Conservation (phyloP, 2,329 filamentous ascomycete species). For the Colletotrichum siamense region DNA sequence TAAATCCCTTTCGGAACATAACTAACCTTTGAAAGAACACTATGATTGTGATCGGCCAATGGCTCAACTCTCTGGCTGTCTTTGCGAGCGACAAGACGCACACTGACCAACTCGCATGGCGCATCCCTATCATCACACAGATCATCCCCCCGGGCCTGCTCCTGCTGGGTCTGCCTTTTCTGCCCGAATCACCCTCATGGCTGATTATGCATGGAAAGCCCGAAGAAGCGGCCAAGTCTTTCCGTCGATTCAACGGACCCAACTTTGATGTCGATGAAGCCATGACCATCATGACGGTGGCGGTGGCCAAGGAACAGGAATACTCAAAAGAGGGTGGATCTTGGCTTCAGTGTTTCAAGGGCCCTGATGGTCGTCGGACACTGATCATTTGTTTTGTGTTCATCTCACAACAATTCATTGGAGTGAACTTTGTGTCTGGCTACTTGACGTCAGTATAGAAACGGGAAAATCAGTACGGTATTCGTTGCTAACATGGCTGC, state of each 20-base stretch:
- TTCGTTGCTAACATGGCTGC: slow-evolving; percentile 30
- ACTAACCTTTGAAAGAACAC: slow-evolving; percentile 25
- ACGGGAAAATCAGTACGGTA: slow-evolving; percentile 47
- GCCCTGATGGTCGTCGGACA: slow-evolving; percentile 31
- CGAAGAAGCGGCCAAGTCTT: slow-evolving; percentile 24
- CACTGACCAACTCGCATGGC: slow-evolving; percentile 30
- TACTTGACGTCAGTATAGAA: slow-evolving; percentile 26
- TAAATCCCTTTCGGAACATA: background rate
- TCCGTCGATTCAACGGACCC: slow-evolving; percentile 29
- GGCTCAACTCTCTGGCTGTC: slow-evolving; percentile 19
- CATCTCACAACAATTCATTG: slow-evolving; percentile 32
- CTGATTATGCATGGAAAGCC: slow-evolving; percentile 22
- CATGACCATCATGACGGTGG: slow-evolving; percentile 24
- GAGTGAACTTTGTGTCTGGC: slow-evolving; percentile 32
- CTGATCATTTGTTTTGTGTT: slow-evolving; percentile 35
- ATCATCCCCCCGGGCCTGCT: slow-evolving; percentile 30
- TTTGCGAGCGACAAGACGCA: slow-evolving; percentile 6
- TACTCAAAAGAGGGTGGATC: slow-evolving; percentile 21
- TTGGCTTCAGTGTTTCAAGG: slow-evolving; percentile 33
- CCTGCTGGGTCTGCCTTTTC: slow-evolving; percentile 24
- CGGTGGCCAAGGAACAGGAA: slow-evolving; percentile 27
- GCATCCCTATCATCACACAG: slow-evolving; percentile 34
- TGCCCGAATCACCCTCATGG: slow-evolving; percentile 26
- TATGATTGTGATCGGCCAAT: slow-evolving; percentile 35
- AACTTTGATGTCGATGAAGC: slow-evolving; percentile 28